Base-by-base conservation (phyloP, 2,329 filamentous ascomycete species). In the Trichophyton schoenleinii region DNA sequence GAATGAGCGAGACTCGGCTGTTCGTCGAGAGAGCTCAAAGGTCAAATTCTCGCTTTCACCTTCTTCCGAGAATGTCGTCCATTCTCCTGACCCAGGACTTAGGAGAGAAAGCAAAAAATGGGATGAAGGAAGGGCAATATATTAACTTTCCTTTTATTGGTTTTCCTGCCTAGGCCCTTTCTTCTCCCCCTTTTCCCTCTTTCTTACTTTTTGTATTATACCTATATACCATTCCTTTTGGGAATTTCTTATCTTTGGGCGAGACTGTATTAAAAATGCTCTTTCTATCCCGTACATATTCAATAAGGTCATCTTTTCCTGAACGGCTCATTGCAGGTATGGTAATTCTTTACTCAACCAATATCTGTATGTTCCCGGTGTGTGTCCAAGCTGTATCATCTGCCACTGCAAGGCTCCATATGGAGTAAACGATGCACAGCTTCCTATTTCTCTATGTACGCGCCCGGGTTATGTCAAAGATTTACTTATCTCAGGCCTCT, bases 121-220 rank as follows among this genome's bases (percentile, higher is more conserved):
- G 79, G 74, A 80, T 57, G 79, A 80, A 64, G 73, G 75, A 8
- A 71, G 74, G 66, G 72, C 76, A 53, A 73, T 78, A 58, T 80
- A 80, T 67, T 80, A 68, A 68, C 52, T 9, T 48, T 41, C 34
- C 13, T 11, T 42, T 9, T 25, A 5, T n/a, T 18, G 28, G 6
- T 15, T 36, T 36, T 36, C n/a, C 6, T 36, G 11, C 7, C 13
- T 13, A 2, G 28, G 1, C 7, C 13, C 6, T 55, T 15, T 34
- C 34, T 34, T 34, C 3, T 13, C 34, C 6, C 28, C 6, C 6
- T 8, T 31, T 31, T 6, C 28, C 7, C 25, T 28, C 6, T 31
- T 13, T 38, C 34, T 13, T 38, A 3, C 9, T 38, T 55, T 55
- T 55, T 55, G 52, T 55, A 55, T 55, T 36, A 36, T 53, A 53